Evolutionary conservation across 495 filamentous ascomycete species (phyloP), one percentile per base, ranked within the genome.

Genomic region (Annulohypoxylon stygium): DNA sequence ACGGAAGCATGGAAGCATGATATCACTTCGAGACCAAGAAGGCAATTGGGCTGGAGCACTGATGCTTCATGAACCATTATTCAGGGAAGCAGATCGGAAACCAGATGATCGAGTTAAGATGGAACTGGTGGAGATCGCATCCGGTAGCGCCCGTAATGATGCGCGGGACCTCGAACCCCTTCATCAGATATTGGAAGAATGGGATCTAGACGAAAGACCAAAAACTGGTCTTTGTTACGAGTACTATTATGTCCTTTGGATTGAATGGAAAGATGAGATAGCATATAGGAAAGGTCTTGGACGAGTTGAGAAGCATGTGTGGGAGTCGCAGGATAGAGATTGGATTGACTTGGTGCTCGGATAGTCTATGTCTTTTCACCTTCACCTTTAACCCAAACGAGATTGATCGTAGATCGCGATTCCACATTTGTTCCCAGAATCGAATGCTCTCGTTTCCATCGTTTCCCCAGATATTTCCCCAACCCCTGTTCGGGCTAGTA

Each of bases 231-330:
- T n/a, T 7, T 16, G 16, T 16, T 45, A 45, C 14, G 41, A 45
- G 7, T 45, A 45, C 41, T 45, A 45, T 16, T 53, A 53, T 53
- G 48, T 53, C 5, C 25, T 53, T 25, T 53, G 48, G 48, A 9
- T 53, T 4, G 20, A 53, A 53, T 53, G 48, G 48, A 53, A 6
- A 23, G 48, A 53, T 3, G 48, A 10, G 0, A 14, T 25, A 14
- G 48, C 48, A 30, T 53, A 53, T 53, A 23, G 48, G 48, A 53
- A 53, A 30, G 50, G 50, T 30, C 23, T 30, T 11, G 50, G 50
- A 4, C 20, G 50, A 4, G 50, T 54, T 14, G 4, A 26, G 10
- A 33, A 23, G 8, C 10, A 10, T 14, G 6, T 18, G 5, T 54
- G 23, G 50, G 26, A 30, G 20, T 10, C 12, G 3, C 23, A 54